phyloP scores from a whole-genome alignment of 2,329 filamentous ascomycete genomes.

The Ilyonectria mors-panacis region DNA sequence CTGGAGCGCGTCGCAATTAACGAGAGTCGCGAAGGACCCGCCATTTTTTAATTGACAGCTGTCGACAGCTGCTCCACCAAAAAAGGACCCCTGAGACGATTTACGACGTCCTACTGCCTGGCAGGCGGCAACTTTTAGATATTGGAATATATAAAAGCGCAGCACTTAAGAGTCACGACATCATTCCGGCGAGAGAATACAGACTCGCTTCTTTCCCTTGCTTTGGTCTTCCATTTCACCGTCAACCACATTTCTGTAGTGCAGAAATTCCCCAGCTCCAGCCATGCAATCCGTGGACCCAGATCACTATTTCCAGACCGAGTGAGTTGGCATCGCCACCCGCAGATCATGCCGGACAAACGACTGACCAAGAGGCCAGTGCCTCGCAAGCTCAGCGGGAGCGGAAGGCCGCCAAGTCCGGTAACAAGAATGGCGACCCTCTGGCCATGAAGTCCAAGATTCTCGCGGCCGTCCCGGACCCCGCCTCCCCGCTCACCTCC shows the following conservation, averaged over 20 bases:
- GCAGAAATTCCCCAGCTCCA: neutral
- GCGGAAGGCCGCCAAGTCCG: constrained; percentile 78
- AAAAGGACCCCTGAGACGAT: constrained; percentile 30
- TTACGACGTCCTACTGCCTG: constrained; percentile 19
- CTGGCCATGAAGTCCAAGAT: constrained; percentile 89
- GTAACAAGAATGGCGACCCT: constrained; percentile 86
- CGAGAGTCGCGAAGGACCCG: constrained; percentile 47
- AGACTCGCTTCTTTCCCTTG: neutral
- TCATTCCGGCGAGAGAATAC: neutral
- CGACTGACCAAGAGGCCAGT: constrained; percentile 51
- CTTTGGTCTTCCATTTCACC: neutral
- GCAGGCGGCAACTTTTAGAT: constrained; percentile 17
- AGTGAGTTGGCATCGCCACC: constrained; percentile 68
- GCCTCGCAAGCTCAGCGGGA: constrained; percentile 63
- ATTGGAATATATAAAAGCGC: neutral
- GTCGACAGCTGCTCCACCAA: constrained; percentile 37
- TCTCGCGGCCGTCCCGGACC: constrained; percentile 80
- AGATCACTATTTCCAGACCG: constrained; percentile 92
- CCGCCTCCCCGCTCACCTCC: constrained; percentile 67
- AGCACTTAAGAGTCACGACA: constrained; percentile 10
- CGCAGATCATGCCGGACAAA: neutral
- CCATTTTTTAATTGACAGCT: constrained; percentile 36
- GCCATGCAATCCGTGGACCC: constrained; percentile 79
- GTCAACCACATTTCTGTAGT: neutral
- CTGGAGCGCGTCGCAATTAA: constrained; percentile 59